Conservation (phyloP, 148 eudicot genomes). For the Arctostaphylos glauca region DNA sequence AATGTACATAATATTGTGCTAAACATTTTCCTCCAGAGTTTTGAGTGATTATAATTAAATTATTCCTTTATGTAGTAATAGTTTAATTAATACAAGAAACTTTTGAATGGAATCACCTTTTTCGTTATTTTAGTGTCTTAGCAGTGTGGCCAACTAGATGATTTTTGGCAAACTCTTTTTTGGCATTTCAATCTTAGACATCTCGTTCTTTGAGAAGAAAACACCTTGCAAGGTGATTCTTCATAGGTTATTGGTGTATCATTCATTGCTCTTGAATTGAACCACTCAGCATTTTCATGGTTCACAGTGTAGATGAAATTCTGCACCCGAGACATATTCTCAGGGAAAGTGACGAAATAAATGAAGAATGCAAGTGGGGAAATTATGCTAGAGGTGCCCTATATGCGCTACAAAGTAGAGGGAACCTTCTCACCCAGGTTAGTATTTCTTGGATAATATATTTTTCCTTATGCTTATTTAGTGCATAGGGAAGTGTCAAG, state of each 20-base stretch:
- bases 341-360: constrained; percentile 31
- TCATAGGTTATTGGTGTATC: not conserved
- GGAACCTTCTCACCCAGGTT: constrained; percentile 69
- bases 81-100: not conserved
- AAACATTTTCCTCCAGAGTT: not conserved
- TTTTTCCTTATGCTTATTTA: not conserved
- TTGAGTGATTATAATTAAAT: not conserved
- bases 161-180: not conserved
- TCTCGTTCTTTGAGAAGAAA: not conserved
- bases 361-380: constrained; percentile 74
- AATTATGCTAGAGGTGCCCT: constrained; percentile 88
- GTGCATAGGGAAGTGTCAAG: not conserved
- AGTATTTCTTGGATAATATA: constrained; percentile 6
- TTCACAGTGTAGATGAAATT: constrained; percentile 65
- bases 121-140: not conserved
- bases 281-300: not conserved
- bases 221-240: not conserved
- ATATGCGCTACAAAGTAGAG: constrained; percentile 76
- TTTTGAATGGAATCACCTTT: not conserved
- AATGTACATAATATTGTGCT: not conserved
- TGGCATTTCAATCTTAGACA: not conserved
- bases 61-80: not conserved
- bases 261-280: not conserved
- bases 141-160: not conserved
- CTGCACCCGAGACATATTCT: constrained; percentile 40